Conservation (phyloP, 257 asterid species). For the Lavandula angustifolia region DNA sequence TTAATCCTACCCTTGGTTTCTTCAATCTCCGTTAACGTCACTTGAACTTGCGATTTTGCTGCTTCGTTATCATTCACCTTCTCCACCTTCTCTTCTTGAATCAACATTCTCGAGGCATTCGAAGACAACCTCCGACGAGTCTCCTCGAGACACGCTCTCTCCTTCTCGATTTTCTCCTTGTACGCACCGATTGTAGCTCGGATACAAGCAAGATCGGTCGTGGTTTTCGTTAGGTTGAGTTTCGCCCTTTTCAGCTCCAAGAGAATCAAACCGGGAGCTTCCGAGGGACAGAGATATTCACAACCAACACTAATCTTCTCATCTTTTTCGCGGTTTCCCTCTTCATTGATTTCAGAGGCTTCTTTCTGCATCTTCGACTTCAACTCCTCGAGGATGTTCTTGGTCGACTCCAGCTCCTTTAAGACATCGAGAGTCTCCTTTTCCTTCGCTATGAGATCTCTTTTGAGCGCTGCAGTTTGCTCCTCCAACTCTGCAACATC, state of each 20-base stretch:
- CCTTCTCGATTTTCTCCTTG: constrained; percentile 73
- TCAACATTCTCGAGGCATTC: constrained; percentile 49
- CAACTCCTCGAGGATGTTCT: constrained; percentile 57
- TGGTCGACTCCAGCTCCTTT: constrained; percentile 71
- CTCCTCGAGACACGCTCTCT: constrained; percentile 72
- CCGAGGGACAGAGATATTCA: constrained; percentile 44
- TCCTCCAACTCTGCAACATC: constrained; percentile 68
- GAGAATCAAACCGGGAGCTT: constrained; percentile 65
- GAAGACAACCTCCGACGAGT: constrained; percentile 73
- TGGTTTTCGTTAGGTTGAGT: constrained; percentile 60
- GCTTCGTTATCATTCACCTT: constrained; percentile 45
- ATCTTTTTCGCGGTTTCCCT: constrained; percentile 23
- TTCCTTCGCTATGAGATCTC: constrained; percentile 64
- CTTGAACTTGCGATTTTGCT: constrained; percentile 54
- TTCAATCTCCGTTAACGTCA: constrained; percentile 69
- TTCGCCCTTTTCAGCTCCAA: constrained; percentile 83
- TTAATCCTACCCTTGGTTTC: constrained; percentile 58
- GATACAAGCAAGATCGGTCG: constrained; percentile 69
- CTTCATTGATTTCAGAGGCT: constrained; percentile 46
- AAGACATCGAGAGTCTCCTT: constrained; percentile 77
- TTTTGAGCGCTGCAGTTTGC: constrained; percentile 64
- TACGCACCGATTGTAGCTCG: constrained; percentile 72
- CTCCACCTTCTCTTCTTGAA: constrained; percentile 59
- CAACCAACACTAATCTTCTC: constrained; percentile 25
- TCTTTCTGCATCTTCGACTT: constrained; percentile 65